Evolutionary conservation across 2,329 filamentous ascomycete species (phyloP), one percentile per base, ranked within the genome.

Genomic region (Hypomyces rosellus): DNA sequence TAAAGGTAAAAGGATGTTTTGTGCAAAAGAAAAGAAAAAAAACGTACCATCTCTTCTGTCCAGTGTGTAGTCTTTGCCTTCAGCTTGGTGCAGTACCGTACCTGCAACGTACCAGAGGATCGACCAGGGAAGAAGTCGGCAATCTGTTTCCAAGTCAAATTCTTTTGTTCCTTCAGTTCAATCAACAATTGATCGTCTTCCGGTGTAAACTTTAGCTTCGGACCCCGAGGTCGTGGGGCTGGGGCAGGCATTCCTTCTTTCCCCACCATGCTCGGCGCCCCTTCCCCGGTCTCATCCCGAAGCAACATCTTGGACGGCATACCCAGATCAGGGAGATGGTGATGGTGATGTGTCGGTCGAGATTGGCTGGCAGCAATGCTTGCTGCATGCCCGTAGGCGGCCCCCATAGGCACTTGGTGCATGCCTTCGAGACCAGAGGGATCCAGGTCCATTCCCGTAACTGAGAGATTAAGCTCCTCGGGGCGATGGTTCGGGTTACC

Each of bases 131-230:
- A 96, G 70, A 96, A 96, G 64, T 96, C 91, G 50, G 90, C 89
- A 63, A 96, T 96, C 74, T 96, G 91, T 71, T 95, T 96, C 91
- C 91, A 96, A 4, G 91, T 95, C 64, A 96, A 75, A 63, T 89
- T 91, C 69, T 93, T 95, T 63, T 93, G 91, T 70, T 96, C 91
- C 68, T 96, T 96, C 55, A 96, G 74, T 63, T 95, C 88, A 50
- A 96, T 85, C 48, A 96, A 76, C 44, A 95, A 73, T 58, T 88
- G 84, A 67, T 96, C 91, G 65, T 96, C 91, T 67, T 95, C 90
- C 9, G 88, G 84, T 1, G 90, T 96, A 64, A 96, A 96, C 69
- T 96, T 96, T 59, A 95, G 76, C 71, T 96, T 96, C 6, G 90
- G 90, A 3, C 89, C 89, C 53, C 88, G 82, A 9, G 91, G 91